Evolutionary conservation across 108 stramenopile species (phyloP).

Genomic region (Fragilaria crotonensis): DNA sequence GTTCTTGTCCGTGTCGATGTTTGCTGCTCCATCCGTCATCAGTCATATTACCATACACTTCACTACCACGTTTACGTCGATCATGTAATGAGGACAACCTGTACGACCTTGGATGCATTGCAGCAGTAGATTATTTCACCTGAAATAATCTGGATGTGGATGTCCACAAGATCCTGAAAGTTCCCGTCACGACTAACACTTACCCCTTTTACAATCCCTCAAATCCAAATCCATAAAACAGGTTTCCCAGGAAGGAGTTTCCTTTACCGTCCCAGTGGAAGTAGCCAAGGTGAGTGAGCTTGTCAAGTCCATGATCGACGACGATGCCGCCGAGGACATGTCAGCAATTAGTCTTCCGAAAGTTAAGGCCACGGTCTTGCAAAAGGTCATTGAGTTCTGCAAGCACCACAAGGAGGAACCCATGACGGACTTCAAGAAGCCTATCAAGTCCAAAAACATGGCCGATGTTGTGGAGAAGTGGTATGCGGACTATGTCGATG

Average conservation of each 20-base stretch:
- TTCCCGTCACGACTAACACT: background rate
- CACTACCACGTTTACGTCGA: no score
- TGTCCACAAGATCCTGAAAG: background rate
- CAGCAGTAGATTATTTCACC: background rate
- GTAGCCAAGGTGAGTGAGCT: slow-evolving; percentile 98
- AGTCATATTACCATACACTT: no score
- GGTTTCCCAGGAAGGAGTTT: slow-evolving; percentile 95
- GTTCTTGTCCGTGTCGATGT: no score
- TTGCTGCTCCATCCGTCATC: no score
- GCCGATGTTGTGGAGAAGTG: slow-evolving; percentile 93
- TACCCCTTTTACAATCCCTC: background rate
- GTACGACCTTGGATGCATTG: background rate
- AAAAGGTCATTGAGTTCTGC: slow-evolving; percentile 97
- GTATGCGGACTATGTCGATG: slow-evolving; percentile 92
- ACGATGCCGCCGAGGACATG: slow-evolving; percentile 68
- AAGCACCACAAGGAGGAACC: slow-evolving; percentile 82
- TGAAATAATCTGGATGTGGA: background rate
- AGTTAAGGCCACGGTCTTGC: slow-evolving; percentile 84
- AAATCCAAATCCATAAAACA: slow-evolving; percentile 7
- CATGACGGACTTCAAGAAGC: slow-evolving; percentile 96
- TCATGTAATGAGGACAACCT: background rate
- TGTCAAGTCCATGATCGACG: slow-evolving; percentile 96
- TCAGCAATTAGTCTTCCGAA: slow-evolving; percentile 96
- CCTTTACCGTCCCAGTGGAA: slow-evolving; percentile 80
- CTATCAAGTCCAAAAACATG: slow-evolving; percentile 87